Conservation (phyloP, 352 stramenopile genomes). For the Phytophthora brassicae region DNA sequence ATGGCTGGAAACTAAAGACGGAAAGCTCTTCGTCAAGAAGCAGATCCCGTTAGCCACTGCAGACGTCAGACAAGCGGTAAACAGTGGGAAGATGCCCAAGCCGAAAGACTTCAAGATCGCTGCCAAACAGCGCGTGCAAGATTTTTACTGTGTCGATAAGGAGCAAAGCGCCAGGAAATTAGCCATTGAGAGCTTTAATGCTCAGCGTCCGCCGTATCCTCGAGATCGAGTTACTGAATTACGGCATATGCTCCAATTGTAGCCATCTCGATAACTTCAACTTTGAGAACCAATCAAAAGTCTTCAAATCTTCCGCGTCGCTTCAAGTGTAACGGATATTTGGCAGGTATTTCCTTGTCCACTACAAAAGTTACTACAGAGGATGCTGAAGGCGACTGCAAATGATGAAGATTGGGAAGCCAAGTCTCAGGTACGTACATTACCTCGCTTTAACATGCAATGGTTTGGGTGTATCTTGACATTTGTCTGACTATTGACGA, state of each 20-base stretch:
- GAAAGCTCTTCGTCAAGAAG: constrained; percentile 63
- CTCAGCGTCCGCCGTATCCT: constrained; percentile 33
- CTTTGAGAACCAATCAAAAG: constrained; percentile 15
- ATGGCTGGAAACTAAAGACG: constrained; percentile 73
- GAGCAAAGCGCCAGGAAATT: constrained; percentile 36
- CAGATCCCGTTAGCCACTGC: constrained; percentile 39
- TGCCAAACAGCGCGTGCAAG: constrained; percentile 34
- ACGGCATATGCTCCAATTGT: constrained; percentile 21
- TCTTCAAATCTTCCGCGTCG: constrained; percentile 25
- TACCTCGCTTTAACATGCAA: background rate
- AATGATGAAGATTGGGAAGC: constrained; percentile 18
- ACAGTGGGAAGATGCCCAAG: constrained; percentile 49
- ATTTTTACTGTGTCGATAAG: constrained; percentile 44
- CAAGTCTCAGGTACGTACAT: constrained; percentile 20
- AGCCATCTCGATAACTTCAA: constrained; percentile 29
- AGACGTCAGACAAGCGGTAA: constrained; percentile 54
- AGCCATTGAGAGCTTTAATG: constrained; percentile 34
- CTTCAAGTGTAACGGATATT: constrained; percentile 23
- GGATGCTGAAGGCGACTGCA: constrained; percentile 39
- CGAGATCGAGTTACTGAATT: constrained; percentile 26
- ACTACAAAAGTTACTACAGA: background rate
- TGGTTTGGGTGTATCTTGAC: background rate
- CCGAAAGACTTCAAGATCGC: constrained; percentile 60
- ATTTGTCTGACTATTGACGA: background rate
- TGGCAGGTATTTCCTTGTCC: background rate